These are phyloP conservation scores for Coniferiporia sulphurascens DNA, from an alignment of 1,284 basidiomycete species.

Conservation along the genomic window DNA sequence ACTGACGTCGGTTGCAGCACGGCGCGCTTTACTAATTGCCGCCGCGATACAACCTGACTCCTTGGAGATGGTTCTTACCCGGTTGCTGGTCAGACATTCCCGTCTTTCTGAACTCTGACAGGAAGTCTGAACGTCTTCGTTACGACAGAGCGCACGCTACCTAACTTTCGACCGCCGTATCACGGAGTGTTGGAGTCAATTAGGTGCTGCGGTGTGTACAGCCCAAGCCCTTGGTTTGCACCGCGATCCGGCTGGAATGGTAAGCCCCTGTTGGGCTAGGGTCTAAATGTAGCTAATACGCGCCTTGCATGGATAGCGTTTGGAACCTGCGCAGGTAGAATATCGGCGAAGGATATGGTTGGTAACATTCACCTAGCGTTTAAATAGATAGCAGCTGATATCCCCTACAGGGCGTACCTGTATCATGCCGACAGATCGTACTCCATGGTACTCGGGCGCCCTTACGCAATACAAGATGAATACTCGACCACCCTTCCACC, in stretches of 20 bases:
- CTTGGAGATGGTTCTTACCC: constrained; percentile 83
- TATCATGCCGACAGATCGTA: constrained; percentile 92
- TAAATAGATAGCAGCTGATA: constrained; percentile 15
- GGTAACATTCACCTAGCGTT: constrained; percentile 10
- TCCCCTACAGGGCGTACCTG: constrained; percentile 67
- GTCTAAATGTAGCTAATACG: constrained; percentile 4
- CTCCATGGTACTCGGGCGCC: constrained; percentile 87
- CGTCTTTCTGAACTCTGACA: neutral
- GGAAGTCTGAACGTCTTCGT: constrained; percentile 7
- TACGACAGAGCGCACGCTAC: constrained; percentile 77
- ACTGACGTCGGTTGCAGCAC: constrained; percentile 45
- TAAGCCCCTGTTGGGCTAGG: constrained; percentile 32
- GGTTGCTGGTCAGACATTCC: constrained; percentile 63
- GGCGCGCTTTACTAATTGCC: constrained; percentile 80
- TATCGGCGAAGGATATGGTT: constrained; percentile 88
- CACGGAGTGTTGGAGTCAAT: constrained; percentile 93
- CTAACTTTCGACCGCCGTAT: constrained; percentile 85
- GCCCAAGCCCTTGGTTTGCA: constrained; percentile 93
- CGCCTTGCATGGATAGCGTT: constrained; percentile 40
- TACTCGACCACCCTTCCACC: constrained; percentile 83
- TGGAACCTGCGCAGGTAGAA: constrained; percentile 79
- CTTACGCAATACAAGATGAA: constrained; percentile 82
- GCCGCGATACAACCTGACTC: constrained; percentile 90
- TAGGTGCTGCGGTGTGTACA: constrained; percentile 88
- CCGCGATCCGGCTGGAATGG: constrained; percentile 84